Evolutionary conservation across 169 alveolate genomes (phyloP).

Genomic region (Plasmodium berghei): DNA sequence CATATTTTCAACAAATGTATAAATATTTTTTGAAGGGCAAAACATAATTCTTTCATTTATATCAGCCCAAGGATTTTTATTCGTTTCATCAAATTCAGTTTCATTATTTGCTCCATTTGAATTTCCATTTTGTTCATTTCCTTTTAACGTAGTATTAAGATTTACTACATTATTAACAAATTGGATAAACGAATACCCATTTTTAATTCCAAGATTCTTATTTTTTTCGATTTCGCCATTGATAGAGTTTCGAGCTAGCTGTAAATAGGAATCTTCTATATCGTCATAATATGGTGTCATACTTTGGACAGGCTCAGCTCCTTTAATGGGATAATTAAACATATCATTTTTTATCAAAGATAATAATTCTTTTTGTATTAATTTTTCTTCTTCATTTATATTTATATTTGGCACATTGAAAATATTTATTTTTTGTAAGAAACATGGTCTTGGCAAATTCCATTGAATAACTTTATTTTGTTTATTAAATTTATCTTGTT

Average conservation of each 20-base stretch:
- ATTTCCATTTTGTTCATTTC: background rate
- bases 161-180: no score
- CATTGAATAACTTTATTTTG: constrained; percentile 69
- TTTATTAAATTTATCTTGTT: constrained; percentile 49
- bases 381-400: constrained; percentile 1
- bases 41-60: constrained; percentile 45
- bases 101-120: background rate
- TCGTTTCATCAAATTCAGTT: background rate
- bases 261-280: constrained; percentile 4
- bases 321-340: constrained; percentile 68
- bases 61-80: constrained; percentile 1
- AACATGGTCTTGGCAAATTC: constrained; percentile 71
- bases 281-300: constrained; percentile 17
- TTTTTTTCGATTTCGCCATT: background rate
- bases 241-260: constrained; percentile 9
- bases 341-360: constrained; percentile 57
- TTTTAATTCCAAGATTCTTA: background rate
- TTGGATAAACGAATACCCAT: no score
- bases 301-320: constrained; percentile 60
- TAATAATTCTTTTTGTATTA: constrained; percentile 37
- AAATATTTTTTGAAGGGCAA: constrained; percentile 73
- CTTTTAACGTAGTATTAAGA: background rate
- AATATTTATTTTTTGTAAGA: constrained; percentile 35
- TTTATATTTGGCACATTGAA: background rate
- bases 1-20: constrained; percentile 27